These are phyloP conservation scores for Fusarium staphyleae DNA, from an alignment of 2,329 filamentous ascomycete genomes.

Conservation along the genomic window DNA sequence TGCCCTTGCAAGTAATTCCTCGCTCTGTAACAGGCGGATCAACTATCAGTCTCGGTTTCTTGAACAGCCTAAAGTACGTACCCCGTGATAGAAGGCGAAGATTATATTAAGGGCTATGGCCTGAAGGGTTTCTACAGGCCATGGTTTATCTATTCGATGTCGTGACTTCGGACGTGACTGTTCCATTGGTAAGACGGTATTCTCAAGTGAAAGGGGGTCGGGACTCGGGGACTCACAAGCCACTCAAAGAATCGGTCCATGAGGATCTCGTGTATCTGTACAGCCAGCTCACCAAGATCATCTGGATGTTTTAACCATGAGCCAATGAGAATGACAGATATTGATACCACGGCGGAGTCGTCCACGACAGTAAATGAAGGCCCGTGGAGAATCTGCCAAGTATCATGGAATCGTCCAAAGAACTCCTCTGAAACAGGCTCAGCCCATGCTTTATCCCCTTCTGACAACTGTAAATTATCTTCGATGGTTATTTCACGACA, in stretches of 20 bases:
- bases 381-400: constrained; percentile 51
- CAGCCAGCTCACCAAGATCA: constrained; percentile 37
- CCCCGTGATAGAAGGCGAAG: constrained; percentile 49
- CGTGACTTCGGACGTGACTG: constrained; percentile 30
- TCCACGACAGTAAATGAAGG: constrained; percentile 45
- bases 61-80: constrained; percentile 19
- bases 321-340: constrained; percentile 49
- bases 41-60: neutral
- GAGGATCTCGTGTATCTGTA: constrained; percentile 45
- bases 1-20: constrained; percentile 43
- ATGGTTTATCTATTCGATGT: constrained; percentile 27
- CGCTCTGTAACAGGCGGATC: constrained; percentile 37
- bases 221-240: constrained; percentile 37
- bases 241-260: constrained; percentile 42
- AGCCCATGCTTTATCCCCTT: constrained; percentile 28
- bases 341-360: constrained; percentile 38
- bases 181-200: neutral
- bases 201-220: rapidly evolving
- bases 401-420: constrained; percentile 50
- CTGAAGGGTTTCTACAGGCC: constrained; percentile 46
- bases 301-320: constrained; percentile 47
- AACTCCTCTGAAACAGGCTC: constrained; percentile 42
- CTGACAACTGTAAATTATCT: constrained; percentile 4
- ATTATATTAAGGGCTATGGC: constrained; percentile 49
- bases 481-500: constrained; percentile 18